phyloP scores from a whole-genome alignment of 31 red algal species.

The Asparagopsis taxiformis region DNA sequence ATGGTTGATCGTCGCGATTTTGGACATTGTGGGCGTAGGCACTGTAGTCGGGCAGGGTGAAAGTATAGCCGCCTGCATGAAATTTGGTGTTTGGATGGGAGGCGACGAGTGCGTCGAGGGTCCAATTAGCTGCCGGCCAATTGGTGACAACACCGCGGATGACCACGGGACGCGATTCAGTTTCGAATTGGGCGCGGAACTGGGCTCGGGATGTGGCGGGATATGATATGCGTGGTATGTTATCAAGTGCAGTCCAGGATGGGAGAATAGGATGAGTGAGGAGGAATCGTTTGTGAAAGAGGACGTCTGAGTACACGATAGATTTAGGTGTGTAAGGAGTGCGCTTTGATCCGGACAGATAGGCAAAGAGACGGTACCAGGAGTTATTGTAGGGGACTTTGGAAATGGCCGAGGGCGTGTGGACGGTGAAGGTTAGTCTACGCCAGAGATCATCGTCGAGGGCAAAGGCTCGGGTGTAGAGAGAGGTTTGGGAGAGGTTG shows the following conservation, averaged over 20 bases:
- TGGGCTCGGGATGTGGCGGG: not conserved
- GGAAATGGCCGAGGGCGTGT: no score
- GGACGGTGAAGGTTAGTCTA: slow-evolving; percentile 5
- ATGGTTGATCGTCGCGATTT: slow-evolving; percentile 39
- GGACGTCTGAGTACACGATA: slow-evolving; percentile 72
- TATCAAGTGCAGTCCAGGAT: slow-evolving; percentile 39
- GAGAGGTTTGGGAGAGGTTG: slow-evolving; percentile 9
- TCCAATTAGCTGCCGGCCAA: slow-evolving; percentile 58
- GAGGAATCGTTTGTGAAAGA: slow-evolving; percentile 43
- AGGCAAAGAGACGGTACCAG: slow-evolving; percentile 2
- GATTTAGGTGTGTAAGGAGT: not conserved
- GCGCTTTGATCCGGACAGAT: not conserved
- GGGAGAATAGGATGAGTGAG: slow-evolving; percentile 1
- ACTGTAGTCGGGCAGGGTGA: slow-evolving; percentile 39
- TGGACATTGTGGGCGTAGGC: slow-evolving; percentile 27
- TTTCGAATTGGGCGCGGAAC: slow-evolving; percentile 38
- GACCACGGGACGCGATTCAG: slow-evolving; percentile 31
- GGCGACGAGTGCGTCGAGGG: slow-evolving; percentile 4
- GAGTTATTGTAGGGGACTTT: not conserved
- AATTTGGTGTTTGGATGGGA: slow-evolving; percentile 9
- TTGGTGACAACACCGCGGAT: slow-evolving; percentile 10
- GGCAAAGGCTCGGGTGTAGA: slow-evolving; percentile 10
- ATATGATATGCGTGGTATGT: slow-evolving; percentile 26
- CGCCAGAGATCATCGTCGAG: slow-evolving; percentile 49
- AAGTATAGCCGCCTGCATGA: slow-evolving; percentile 37